phyloP scores from a whole-genome alignment of 306 rosid genomes.

The Acacia confusa region DNA sequence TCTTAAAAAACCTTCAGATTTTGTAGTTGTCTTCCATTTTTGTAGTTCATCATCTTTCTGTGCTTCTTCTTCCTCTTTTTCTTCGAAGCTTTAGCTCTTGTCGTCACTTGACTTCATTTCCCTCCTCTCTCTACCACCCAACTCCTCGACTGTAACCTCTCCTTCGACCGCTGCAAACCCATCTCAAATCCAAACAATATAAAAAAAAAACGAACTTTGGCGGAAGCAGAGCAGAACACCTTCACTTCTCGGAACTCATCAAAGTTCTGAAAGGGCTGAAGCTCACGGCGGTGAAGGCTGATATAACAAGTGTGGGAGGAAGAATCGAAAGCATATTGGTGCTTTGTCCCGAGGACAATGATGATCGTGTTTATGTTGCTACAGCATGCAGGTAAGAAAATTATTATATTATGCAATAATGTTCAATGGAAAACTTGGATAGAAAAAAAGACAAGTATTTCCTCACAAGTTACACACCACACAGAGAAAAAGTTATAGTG shows the following conservation, averaged over 20 bases:
- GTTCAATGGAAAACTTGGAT: too few species aligned
- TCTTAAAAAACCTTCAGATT: too few species aligned
- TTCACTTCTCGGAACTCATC: slow-evolving; percentile 81
- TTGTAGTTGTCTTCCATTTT: too few species aligned
- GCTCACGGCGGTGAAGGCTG: slow-evolving; percentile 77
- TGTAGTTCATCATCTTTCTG: too few species aligned
- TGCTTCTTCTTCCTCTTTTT: slow-evolving; percentile 48
- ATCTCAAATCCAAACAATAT: too few species aligned
- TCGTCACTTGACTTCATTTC: slow-evolving; percentile 56
- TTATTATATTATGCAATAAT: too few species aligned
- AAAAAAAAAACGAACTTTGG: too few species aligned
- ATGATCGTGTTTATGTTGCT: slow-evolving; percentile 51
- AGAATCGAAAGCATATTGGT: slow-evolving; percentile 73
- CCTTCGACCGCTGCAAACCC: slow-evolving; percentile 67
- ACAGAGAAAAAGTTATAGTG: too few species aligned
- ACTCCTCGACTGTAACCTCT: slow-evolving; percentile 49
- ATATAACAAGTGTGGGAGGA: slow-evolving; percentile 82
- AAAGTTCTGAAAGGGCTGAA: slow-evolving; percentile 68
- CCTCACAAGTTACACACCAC: too few species aligned
- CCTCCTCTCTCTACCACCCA: slow-evolving; percentile 36
- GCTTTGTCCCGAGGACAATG: slow-evolving; percentile 66
- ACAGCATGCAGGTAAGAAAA: too few species aligned
- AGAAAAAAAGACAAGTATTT: too few species aligned
- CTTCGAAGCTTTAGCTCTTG: slow-evolving; percentile 30
- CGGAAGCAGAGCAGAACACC: too few species aligned